Base-by-base conservation (phyloP, 2,329 filamentous ascomycete genomes). In the Arthrobotrys megalospora region DNA sequence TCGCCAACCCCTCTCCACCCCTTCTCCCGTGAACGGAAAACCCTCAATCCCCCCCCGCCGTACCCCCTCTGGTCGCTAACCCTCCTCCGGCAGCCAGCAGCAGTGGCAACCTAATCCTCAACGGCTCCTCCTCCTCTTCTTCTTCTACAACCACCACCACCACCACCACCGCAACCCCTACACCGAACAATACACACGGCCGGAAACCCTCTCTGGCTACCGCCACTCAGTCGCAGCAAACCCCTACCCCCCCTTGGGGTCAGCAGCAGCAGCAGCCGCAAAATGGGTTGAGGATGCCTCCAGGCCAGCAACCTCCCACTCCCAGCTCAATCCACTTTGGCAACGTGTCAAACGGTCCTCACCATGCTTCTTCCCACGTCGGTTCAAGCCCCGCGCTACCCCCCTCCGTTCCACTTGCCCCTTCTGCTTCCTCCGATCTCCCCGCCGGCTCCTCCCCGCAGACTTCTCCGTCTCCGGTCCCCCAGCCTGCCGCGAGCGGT, bases 391-490 rank as follows among this genome's bases (percentile, higher is more conserved):
- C 86, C 85, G 93, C 89, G 85, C 90, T 75, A 85, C 87, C 58
- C 86, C 85, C 76, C 8, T 60, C 84, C 84, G 73, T 84, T 83
- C 45, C 84, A 80, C 80, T 85, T 85, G 82, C 83, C 84, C 63
- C 84, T 85, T 79, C 79, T 82, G 43, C 83, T 83, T 63, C 64
- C 80, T 87, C 64, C 73, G 91, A 92, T 83, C 91, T 92, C 79
- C 90, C 92, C 82, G 89, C 95, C 64, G 90, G 91, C 58, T 97
- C 94, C 53, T 97, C 94, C 53, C 96, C 96, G 5, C 91, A 92
- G 60, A 91, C 92, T 81, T 97, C 95, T 53, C 96, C 96, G 3
- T 95, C 93, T 48, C 96, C 96, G 3, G 98, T 98, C 82, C 95
- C 96, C 36, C 93, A 95, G 85, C 93, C 94, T 64, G 90, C 91